Base-by-base conservation (phyloP, 306 rosid species). In the Rosa persica region DNA sequence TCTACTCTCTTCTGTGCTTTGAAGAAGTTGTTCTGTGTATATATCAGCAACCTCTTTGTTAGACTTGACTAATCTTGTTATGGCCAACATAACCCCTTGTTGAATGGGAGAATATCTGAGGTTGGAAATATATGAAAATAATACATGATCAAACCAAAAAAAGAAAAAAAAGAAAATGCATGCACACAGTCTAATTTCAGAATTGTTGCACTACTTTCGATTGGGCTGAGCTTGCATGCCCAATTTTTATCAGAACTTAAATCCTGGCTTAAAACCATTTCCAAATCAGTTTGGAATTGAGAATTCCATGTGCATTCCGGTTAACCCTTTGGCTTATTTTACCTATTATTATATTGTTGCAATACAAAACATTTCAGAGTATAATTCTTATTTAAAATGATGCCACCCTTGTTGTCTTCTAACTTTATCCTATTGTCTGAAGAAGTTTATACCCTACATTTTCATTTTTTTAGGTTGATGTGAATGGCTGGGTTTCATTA, bases 381-480 rank as follows among this genome's bases (percentile, higher is more conserved):
- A 49, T 27, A 40, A 10, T 42, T 75, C 70, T 61, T 61, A 44
- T 61, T 60, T 20, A 44, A 42, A n/a, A 27, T 19, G 72, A 44
- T 55, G 42, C 12, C 11, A 3, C 3, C 13, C 57, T 44, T 60
- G 48, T 55, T 30, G 11, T 15, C 36, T n/a, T 42, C 19, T 10
- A 43, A 39, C 25, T 23, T 54, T 22, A 62, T 75, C 71, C 30
- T 38, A 66, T 72, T 25, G 20, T 48, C 44, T 44, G 2, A 58
- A 51, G 47, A 61, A 51, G 57, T 19, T 67, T 36, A 65, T 70
- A 30, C 55, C 69, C 15, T 20, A 12, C 3, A 74, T 13, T 69
- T 76, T 70, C 30, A 7, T 67, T 76, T 48, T 54, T 44, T 79
- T 74, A 96, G 98, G 97, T 96, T 74, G 93, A 85, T 81, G 78